Conservation (phyloP, 2,329 filamentous ascomycete genomes). For the Didymella glomerata region DNA sequence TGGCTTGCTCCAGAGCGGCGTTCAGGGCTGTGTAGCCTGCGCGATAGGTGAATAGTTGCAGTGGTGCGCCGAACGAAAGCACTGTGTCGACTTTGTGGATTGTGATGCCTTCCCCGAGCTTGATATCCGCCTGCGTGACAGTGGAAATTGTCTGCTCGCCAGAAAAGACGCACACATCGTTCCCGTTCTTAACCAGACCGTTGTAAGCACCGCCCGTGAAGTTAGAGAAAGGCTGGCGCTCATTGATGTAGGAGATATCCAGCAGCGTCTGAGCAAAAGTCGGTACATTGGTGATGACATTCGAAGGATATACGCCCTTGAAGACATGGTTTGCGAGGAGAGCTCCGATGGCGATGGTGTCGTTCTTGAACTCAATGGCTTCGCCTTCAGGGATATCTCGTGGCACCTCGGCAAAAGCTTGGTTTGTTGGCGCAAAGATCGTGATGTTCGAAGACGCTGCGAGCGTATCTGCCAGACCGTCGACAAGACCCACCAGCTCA, state of each 20-base stretch:
- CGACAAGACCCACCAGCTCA: conserved; percentile 50
- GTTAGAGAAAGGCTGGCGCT: conserved; percentile 59
- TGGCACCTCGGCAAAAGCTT: conserved; percentile 52
- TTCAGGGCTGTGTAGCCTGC: conserved; percentile 39
- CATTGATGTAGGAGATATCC: conserved; percentile 52
- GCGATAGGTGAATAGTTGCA: conserved; percentile 41
- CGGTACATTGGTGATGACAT: conserved; percentile 49
- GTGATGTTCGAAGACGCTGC: conserved; percentile 60
- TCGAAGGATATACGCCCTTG: conserved; percentile 57
- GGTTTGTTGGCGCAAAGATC: conserved; percentile 64
- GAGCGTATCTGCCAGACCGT: conserved; percentile 52
- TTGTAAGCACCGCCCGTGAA: conserved; percentile 67
- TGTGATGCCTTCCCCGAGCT: conserved; percentile 37
- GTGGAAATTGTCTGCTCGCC: conserved; percentile 60
- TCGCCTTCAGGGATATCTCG: conserved; percentile 37
- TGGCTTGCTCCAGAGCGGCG: conserved; percentile 30
- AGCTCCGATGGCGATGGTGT: conserved; percentile 51
- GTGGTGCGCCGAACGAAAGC: conserved; percentile 36
- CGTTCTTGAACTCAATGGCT: conserved; percentile 44
- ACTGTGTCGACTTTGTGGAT: conserved; percentile 41
- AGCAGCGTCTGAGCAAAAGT: conserved; percentile 59
- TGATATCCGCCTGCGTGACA: conserved; percentile 54
- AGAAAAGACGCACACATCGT: conserved; percentile 59
- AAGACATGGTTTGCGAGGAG: conserved; percentile 66
- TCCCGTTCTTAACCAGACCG: conserved; percentile 52